Percentiles rank a stretch among this genome's conserved stretches.
Conservation (phyloP, 1,139 yeast species). For the Pichia sp. region DNA sequence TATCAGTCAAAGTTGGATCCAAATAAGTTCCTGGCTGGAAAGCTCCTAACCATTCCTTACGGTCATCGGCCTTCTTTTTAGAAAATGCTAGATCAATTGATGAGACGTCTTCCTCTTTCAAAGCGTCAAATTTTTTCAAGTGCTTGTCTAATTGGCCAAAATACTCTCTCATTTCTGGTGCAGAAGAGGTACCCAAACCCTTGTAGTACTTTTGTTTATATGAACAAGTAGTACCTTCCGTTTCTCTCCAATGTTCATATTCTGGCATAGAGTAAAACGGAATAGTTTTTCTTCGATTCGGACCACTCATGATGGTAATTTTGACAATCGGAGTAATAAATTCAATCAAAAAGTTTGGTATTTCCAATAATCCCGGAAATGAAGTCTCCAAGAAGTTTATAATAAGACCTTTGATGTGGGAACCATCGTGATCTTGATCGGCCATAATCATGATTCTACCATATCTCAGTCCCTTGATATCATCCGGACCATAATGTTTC, state of each 20-base stretch:
- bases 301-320: constrained; percentile 72
- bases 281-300: constrained; percentile 47
- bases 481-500: constrained; percentile 62
- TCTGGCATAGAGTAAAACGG: constrained; percentile 96
- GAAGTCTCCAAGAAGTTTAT: constrained; percentile 91
- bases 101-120: constrained; percentile 77
- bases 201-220: constrained; percentile 96
- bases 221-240: constrained; percentile 67
- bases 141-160: constrained; percentile 84
- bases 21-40: constrained; percentile 89
- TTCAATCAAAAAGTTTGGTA: constrained; percentile 90
- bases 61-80: constrained; percentile 92
- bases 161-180: constrained; percentile 81
- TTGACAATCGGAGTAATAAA: constrained; percentile 97
- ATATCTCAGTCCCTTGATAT: constrained; percentile 72
- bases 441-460: constrained; percentile 99
- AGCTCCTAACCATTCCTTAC: constrained; percentile 94
- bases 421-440: constrained; percentile 99
- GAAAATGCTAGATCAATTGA: constrained; percentile 90
- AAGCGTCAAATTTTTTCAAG: constrained; percentile 76
- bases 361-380: constrained; percentile 86
- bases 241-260: constrained; percentile 88
- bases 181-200: constrained; percentile 95
- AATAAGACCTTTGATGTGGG: constrained; percentile 93
- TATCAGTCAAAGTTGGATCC: constrained; percentile 71